Base-by-base conservation (phyloP, 202 grass and related monocot genomes). In the Zizania palustris region DNA sequence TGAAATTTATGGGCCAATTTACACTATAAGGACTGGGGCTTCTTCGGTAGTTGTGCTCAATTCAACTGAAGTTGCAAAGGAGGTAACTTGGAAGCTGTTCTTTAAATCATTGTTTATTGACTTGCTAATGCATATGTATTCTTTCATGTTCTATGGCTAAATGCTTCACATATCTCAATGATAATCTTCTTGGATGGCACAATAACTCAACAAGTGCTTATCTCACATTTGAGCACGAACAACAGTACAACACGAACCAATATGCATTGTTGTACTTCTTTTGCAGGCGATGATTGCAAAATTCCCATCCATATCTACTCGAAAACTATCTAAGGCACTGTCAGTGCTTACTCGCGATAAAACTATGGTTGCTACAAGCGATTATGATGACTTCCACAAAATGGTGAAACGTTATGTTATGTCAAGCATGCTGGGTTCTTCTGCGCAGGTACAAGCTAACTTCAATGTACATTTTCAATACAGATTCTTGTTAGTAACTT, bases 351-450 rank as follows among this genome's bases (percentile, higher is more conserved):
- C 85, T 42, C 85, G 6, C 36, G 71, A 94, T 67, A 97, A 97
- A 84, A 68, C 74, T 51, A 94, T 97, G 87, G 95, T 94, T 76
- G 91, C 95, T 58, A 87, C 40, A 13, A 97, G 95, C 57, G 95
- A 97, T 63, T 97, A 94, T 58, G 87, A 71, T 10, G 85, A 97
- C 36, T 97, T 97, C 71, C 91, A 94, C 76, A 93, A 92, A 72
- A 85, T 92, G 85, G 88, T 92, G 44, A 97, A 90, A 74, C 88
- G 95, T 45, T 92, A 86, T 56, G n/a, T 97, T 42, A 81, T 97
- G 82, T 74, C 87, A 6, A 90, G 80, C 67, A 72, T 92, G 70
- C 70, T 97, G 56, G 85, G 95, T 74, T 62, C 82, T 77, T 78
- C 80, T 82, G 89, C 69, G 34, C 95, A 92, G 91, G 89, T 94